Percentiles rank a stretch among this genome's conserved stretches.
These are phyloP conservation scores for Cryptosporidium andersoni DNA, from an alignment of 169 alveolate genomes.

Conservation along the genomic window DNA sequence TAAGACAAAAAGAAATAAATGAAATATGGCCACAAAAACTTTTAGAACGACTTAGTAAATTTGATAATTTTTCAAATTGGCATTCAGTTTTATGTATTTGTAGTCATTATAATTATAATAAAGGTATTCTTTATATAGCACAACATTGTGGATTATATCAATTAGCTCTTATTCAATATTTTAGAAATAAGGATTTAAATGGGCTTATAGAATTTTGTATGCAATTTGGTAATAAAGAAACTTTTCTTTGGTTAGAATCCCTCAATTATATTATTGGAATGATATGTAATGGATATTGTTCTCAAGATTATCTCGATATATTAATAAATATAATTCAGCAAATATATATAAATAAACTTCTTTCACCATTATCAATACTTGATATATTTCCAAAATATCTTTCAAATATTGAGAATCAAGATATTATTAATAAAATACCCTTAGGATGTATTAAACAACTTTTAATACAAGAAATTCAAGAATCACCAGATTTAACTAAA, in stretches of 20 bases:
- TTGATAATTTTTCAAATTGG: slow-evolving; percentile 61
- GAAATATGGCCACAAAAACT: slow-evolving; percentile 47
- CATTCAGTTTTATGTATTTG: slow-evolving; percentile 61
- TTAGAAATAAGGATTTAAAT: slow-evolving; percentile 25
- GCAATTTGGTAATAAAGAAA: slow-evolving; percentile 39
- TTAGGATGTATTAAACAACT: slow-evolving; percentile 10
- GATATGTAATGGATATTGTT: slow-evolving; percentile 1
- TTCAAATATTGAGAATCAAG: neutral
- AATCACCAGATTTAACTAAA: neutral
- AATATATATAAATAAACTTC: slow-evolving; percentile 7
- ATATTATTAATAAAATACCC: slow-evolving; percentile 2
- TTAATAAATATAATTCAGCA: slow-evolving; percentile 10
- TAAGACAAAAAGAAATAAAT: slow-evolving; percentile 22
- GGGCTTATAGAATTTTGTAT: slow-evolving; percentile 59
- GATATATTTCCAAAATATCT: slow-evolving; percentile 52
- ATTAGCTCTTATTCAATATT: slow-evolving; percentile 36
- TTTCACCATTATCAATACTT: slow-evolving; percentile 59
- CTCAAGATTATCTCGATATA: neutral
- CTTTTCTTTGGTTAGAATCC: slow-evolving; percentile 58
- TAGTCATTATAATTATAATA: slow-evolving; percentile 24
- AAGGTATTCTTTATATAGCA: slow-evolving; percentile 34
- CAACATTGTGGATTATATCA: slow-evolving; percentile 42
- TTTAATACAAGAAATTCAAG: neutral
- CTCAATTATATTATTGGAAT: slow-evolving; percentile 8
- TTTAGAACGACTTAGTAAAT: slow-evolving; percentile 36